phyloP scores from a whole-genome alignment of 2,329 filamentous ascomycete species.

The Pseudocercospora crystallina region DNA sequence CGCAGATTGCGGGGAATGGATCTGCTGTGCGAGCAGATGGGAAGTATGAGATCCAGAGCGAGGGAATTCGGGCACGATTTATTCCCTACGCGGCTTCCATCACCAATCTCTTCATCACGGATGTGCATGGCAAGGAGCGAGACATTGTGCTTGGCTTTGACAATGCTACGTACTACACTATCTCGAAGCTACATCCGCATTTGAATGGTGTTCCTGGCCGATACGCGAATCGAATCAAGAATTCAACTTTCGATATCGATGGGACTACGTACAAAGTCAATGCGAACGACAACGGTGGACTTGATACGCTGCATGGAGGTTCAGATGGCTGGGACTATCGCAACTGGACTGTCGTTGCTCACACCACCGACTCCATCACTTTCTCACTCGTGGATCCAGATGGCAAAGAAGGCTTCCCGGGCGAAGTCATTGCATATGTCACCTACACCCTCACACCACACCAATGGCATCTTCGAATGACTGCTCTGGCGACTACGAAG shows the following conservation, averaged over 20 bases:
- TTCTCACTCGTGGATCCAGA: conserved; percentile 72
- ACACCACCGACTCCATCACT: conserved; percentile 67
- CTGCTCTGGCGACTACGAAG: conserved; percentile 67
- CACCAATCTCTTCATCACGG: conserved; percentile 68
- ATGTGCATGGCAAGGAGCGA: conserved; percentile 65
- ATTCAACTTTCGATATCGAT: conserved; percentile 58
- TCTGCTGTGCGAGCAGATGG: conserved; percentile 37
- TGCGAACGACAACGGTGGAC: conserved; percentile 50
- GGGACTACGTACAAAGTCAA: conserved; percentile 48
- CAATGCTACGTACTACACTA: conserved; percentile 68
- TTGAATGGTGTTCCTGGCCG: conserved; percentile 70
- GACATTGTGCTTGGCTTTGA: conserved; percentile 75
- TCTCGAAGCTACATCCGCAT: conserved; percentile 67
- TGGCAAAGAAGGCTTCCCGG: conserved; percentile 74
- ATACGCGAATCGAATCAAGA: conserved; percentile 80
- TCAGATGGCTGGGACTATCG: conserved; percentile 59
- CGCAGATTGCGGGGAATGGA: conserved; percentile 25
- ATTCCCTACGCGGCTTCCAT: conserved; percentile 74
- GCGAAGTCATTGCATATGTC: conserved; percentile 66
- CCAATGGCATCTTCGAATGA: conserved; percentile 73
- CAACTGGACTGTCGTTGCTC: conserved; percentile 71
- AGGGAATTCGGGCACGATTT: conserved; percentile 67
- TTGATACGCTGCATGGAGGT: conserved; percentile 52
- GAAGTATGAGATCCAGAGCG: conserved; percentile 71
- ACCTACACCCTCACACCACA: conserved; percentile 63